phyloP scores from a whole-genome alignment of 139 green algal genomes.

The Gonium pectorale region DNA sequence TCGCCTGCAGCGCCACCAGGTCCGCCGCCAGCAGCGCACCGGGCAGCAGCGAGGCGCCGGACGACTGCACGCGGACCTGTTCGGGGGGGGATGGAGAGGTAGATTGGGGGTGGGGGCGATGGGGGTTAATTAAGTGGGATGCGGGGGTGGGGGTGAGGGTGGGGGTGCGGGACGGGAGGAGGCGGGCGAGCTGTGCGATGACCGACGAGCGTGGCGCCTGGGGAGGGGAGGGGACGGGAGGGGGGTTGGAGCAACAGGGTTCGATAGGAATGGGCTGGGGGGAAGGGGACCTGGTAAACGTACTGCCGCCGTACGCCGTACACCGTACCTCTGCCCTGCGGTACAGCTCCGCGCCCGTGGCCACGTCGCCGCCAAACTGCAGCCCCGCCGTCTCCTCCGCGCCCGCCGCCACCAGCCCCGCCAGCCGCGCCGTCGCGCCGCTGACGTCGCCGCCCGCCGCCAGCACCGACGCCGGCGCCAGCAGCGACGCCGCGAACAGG shows the following conservation, averaged over 20 bases:
- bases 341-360: slow-evolving; percentile 1
- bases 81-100: not conserved
- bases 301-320: not conserved
- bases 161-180: not conserved
- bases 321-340: slow-evolving; percentile 2
- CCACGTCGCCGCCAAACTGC: not conserved
- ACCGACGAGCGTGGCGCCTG: too few species aligned
- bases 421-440: slow-evolving; percentile 18
- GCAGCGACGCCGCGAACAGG: not conserved
- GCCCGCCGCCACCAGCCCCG: not conserved
- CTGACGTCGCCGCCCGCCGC: slow-evolving; percentile 13
- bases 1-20: slow-evolving; percentile 38
- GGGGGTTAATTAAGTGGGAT: too few species aligned
- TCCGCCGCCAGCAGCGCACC: slow-evolving; percentile 39
- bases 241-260: not conserved
- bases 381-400: not conserved
- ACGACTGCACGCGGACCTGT: slow-evolving; percentile 23
- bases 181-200: too few species aligned
- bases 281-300: too few species aligned
- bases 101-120: not conserved
- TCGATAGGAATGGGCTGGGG: too few species aligned
- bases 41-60: slow-evolving; percentile 36
- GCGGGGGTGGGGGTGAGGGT: too few species aligned
- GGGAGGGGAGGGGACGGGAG: not conserved
- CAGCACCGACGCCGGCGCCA: slow-evolving; percentile 20